Conservation (phyloP, 2,329 filamentous ascomycete genomes). For the Aspergillus cejpii region DNA sequence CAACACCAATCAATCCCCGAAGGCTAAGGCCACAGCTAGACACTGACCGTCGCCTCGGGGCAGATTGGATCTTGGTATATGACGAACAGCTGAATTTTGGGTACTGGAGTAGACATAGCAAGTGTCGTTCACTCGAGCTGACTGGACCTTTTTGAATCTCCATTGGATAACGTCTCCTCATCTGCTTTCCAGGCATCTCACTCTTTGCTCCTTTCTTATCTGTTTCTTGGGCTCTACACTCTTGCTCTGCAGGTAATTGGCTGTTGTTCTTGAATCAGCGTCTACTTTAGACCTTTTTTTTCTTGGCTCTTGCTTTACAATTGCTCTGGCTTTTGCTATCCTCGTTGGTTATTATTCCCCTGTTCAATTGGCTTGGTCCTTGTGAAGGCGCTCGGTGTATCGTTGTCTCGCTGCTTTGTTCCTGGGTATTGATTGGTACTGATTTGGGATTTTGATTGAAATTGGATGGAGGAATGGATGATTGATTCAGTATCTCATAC, state of each 20-base stretch:
- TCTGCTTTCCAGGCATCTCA: neutral
- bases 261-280: too few relatives aligned
- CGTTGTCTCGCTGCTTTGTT: neutral
- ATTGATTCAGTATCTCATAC: neutral
- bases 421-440: neutral
- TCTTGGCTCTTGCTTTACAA: neutral
- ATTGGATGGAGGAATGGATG: neutral
- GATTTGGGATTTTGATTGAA: neutral
- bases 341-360: neutral
- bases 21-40: conserved; percentile 2
- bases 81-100: neutral
- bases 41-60: neutral
- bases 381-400: neutral
- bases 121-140: neutral
- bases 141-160: neutral
- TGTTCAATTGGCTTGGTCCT: neutral
- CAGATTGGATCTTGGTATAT: neutral
- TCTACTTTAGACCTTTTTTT: neutral
- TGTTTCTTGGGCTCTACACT: neutral
- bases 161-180: neutral
- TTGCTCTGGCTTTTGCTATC: neutral
- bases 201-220: neutral
- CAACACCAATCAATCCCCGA: conserved; percentile 1
- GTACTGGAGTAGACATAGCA: neutral
- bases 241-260: neutral